A percentile compares a stretch with the other conserved stretches of the same genome.
Conservation (phyloP, 208 protist species). For the Wallacemonas sp. region DNA sequence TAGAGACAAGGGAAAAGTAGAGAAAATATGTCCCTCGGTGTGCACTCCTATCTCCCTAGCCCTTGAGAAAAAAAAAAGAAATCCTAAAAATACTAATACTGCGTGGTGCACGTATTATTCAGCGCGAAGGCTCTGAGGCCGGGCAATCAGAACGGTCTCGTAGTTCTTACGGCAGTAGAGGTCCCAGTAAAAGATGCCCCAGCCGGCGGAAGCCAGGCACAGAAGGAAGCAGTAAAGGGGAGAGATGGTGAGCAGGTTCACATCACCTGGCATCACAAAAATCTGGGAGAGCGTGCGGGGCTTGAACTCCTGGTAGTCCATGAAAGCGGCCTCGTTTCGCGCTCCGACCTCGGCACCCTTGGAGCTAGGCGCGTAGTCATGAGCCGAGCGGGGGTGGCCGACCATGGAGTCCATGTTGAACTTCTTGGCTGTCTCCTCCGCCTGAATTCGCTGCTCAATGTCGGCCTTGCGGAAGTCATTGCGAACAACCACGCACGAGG, state of each 20-base stretch:
- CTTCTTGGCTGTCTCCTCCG: slow-evolving; percentile 38
- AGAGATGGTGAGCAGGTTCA: slow-evolving; percentile 80
- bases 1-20: slow-evolving; percentile 7
- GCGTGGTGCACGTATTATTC: not conserved
- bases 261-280: slow-evolving; percentile 69
- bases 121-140: slow-evolving; percentile 45
- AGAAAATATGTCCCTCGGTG: slow-evolving; percentile 11
- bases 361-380: slow-evolving; percentile 71
- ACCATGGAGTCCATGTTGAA: slow-evolving; percentile 74
- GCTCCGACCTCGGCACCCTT: slow-evolving; percentile 87
- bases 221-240: slow-evolving; percentile 70
- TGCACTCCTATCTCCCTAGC: slow-evolving; percentile 12
- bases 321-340: slow-evolving; percentile 86
- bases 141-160: slow-evolving; percentile 78
- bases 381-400: slow-evolving; percentile 55
- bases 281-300: slow-evolving; percentile 51
- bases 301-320: slow-evolving; percentile 78
- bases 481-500: slow-evolving; percentile 30
- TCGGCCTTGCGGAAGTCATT: slow-evolving; percentile 31
- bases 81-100: slow-evolving; percentile 4
- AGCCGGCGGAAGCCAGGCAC: slow-evolving; percentile 54
- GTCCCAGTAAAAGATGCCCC: slow-evolving; percentile 90
- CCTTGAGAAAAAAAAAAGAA: slow-evolving; percentile 22
- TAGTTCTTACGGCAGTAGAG: slow-evolving; percentile 80
- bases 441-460: slow-evolving; percentile 32